phyloP scores from a whole-genome alignment of 2,329 filamentous ascomycete species.

The Parasarocladium wereldwijsianum region DNA sequence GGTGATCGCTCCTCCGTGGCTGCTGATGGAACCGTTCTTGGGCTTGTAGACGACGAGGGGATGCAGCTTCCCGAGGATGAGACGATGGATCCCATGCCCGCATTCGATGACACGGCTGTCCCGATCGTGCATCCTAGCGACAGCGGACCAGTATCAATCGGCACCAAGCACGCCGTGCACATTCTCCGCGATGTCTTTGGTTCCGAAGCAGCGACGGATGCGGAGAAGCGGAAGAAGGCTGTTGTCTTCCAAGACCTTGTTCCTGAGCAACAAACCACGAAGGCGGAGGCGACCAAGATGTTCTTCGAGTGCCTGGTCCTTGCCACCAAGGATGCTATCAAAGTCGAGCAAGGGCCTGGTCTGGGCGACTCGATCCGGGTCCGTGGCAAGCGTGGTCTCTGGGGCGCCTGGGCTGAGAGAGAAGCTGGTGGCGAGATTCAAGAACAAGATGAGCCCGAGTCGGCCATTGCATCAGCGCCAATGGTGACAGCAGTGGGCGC shows the following conservation, averaged over 20 bases:
- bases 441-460: conserved; percentile 29
- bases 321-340: conserved; percentile 94
- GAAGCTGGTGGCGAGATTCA: conserved; percentile 50
- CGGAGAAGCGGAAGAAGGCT: conserved; percentile 59
- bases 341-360: conserved; percentile 71
- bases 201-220: conserved; percentile 49
- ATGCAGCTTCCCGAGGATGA: conserved; percentile 16
- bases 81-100: conserved; percentile 31
- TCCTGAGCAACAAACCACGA: conserved; percentile 65
- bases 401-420: conserved; percentile 88
- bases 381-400: conserved; percentile 84
- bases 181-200: conserved; percentile 83
- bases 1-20: conserved; percentile 38
- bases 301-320: conserved; percentile 96
- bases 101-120: conserved; percentile 66
- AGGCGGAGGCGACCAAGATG: conserved; percentile 95
- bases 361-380: conserved; percentile 74
- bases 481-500: conserved; percentile 23
- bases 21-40: conserved; percentile 47
- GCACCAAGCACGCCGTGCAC: conserved; percentile 92
- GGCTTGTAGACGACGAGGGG: conserved; percentile 48
- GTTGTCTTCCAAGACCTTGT: conserved; percentile 87
- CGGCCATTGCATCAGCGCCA: conserved; percentile 4
- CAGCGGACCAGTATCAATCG: conserved; percentile 72
- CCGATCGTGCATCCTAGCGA: conserved; percentile 64